Percentiles rank a stretch among this genome's conserved stretches.
Evolutionary conservation across 2,329 filamentous ascomycete genomes (phyloP).

Genomic region (Fusarium lateritium): DNA sequence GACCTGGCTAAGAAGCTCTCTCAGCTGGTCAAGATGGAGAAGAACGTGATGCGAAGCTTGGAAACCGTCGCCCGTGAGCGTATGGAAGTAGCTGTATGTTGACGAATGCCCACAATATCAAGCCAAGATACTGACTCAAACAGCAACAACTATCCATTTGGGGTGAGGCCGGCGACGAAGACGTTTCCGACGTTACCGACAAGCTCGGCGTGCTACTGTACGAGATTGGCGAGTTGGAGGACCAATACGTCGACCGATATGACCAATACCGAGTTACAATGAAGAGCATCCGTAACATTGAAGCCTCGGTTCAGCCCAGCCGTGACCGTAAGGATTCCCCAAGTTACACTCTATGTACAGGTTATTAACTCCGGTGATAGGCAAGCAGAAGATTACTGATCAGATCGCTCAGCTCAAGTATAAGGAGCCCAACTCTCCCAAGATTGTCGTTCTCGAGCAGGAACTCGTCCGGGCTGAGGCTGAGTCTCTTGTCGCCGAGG

Average conservation of each 20-base stretch:
- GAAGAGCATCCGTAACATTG: constrained; percentile 99
- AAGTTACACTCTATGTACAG: not conserved
- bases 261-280: constrained; percentile 99
- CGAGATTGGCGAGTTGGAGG: constrained; percentile 97
- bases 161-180: constrained; percentile 96
- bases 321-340: constrained; percentile 81
- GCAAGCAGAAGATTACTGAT: constrained; percentile 99
- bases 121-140: constrained; percentile 26
- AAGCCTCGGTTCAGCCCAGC: constrained; percentile 97
- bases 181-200: constrained; percentile 98
- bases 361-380: constrained; percentile 59
- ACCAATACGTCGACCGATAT: constrained; percentile 98
- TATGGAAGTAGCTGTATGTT: constrained; percentile 96
- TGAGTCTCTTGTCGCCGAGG: constrained; percentile 98
- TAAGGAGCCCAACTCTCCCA: constrained; percentile 98
- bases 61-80: constrained; percentile 95
- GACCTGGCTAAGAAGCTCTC: constrained; percentile 98
- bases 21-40: constrained; percentile 99
- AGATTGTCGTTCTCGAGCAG: constrained; percentile 97
- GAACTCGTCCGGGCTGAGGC: constrained; percentile 98
- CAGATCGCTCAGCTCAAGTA: constrained; percentile 99
- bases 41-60: constrained; percentile 99
- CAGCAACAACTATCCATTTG: constrained; percentile 99
- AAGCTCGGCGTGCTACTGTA: constrained; percentile 98
- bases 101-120: not conserved